phyloP scores from a whole-genome alignment of 208 protist genomes.

The Lotmaria passim region DNA sequence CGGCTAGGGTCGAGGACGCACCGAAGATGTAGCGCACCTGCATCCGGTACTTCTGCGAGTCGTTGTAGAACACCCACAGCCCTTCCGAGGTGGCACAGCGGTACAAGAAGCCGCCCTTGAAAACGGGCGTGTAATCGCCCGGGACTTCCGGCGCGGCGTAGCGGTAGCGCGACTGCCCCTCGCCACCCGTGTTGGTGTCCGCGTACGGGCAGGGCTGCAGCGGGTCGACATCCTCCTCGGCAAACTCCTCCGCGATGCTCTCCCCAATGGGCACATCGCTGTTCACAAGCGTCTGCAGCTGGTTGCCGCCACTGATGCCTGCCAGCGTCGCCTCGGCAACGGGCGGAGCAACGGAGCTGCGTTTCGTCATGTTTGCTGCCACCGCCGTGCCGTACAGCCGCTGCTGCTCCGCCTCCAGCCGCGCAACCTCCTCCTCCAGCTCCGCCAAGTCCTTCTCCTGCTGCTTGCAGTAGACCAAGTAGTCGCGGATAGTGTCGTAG shows the following conservation, averaged over 20 bases:
- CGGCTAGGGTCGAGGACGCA: conserved; percentile 29
- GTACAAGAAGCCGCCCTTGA: conserved; percentile 51
- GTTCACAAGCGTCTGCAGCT: background rate
- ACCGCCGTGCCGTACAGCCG: conserved; percentile 19
- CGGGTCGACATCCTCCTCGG: conserved; percentile 44
- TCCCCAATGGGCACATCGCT: background rate
- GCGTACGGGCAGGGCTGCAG: conserved; percentile 36
- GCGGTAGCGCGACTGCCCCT: conserved; percentile 7
- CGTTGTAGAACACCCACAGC: conserved; percentile 80
- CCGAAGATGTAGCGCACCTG: conserved; percentile 56
- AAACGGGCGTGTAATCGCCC: conserved; percentile 32
- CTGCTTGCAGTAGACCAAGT: conserved; percentile 38
- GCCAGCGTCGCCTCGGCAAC: conserved; percentile 21
- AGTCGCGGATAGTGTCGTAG: conserved; percentile 42
- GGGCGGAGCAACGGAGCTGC: background rate
- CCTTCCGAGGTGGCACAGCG: conserved; percentile 43
- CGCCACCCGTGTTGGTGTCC: background rate
- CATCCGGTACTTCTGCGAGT: conserved; percentile 67
- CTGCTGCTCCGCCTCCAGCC: conserved; percentile 40
- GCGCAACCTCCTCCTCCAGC: conserved; percentile 17
- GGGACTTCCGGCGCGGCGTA: conserved; percentile 29
- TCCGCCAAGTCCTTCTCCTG: conserved; percentile 33
- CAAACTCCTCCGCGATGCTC: conserved; percentile 60
- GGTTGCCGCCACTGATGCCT: too few relatives aligned
- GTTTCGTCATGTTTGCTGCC: conserved; percentile 23